These are phyloP conservation scores for Hypoxylon crocopeplum DNA, from an alignment of 495 filamentous ascomycete species.

Conservation along the genomic window DNA sequence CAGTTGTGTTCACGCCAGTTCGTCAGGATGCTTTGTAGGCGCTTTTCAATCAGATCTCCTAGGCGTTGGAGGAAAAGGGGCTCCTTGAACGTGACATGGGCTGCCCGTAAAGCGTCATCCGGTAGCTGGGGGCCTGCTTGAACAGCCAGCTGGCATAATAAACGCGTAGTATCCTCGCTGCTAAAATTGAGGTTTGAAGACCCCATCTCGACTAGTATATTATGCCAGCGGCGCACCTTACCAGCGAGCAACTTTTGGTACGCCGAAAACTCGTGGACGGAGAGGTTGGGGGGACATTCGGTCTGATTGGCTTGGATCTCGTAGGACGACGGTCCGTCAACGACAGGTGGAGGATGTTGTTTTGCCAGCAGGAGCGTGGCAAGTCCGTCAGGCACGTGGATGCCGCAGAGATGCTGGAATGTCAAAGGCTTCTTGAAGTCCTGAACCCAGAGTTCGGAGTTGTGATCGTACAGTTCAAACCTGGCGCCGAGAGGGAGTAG, in stretches of 20 bases:
- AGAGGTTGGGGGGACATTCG: conserved; percentile 53
- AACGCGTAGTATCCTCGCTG: conserved; percentile 48
- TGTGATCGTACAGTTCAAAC: conserved; percentile 38
- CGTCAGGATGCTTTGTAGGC: conserved; percentile 46
- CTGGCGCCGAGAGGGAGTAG: conserved; percentile 26
- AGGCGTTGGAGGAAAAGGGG: conserved; percentile 52
- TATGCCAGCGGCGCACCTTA: conserved; percentile 53
- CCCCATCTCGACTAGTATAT: conserved; percentile 58
- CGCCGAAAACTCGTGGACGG: conserved; percentile 57
- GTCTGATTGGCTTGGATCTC: conserved; percentile 61
- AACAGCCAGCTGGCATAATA: conserved; percentile 52
- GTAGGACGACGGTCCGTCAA: conserved; percentile 59
- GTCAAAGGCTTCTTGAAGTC: conserved; percentile 36
- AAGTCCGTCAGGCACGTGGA: conserved; percentile 44
- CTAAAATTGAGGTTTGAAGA: conserved; percentile 62
- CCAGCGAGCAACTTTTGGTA: conserved; percentile 58
- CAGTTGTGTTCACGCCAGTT: conserved; percentile 62
- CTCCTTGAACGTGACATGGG: conserved; percentile 57
- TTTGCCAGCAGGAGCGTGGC: conserved; percentile 14
- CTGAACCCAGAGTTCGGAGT: conserved; percentile 40
- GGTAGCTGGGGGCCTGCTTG: conserved; percentile 53
- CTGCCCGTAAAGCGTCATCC: conserved; percentile 43
- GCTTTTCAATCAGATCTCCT: conserved; percentile 47
- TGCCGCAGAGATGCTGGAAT: conserved; percentile 48
- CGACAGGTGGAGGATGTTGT: conserved; percentile 26